Evolutionary conservation across 2,329 filamentous ascomycete genomes (phyloP), one percentile per base, ranked within the genome.

Genomic region (Nakataea oryzae): DNA sequence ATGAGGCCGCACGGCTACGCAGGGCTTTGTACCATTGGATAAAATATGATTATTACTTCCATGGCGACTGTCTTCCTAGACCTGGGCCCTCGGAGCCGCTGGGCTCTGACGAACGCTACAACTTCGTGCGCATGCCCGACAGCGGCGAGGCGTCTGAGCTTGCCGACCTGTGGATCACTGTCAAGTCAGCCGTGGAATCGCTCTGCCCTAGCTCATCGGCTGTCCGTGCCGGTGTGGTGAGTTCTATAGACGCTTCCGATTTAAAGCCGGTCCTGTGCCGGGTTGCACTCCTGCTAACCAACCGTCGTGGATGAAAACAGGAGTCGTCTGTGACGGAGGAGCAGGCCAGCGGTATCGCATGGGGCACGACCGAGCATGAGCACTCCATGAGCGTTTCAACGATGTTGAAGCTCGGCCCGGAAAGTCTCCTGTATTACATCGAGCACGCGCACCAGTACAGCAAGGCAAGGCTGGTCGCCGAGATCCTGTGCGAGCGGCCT

Each of bases 11-110:
- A n/a, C 76, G 80, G 58, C 74, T 83, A 60, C 77, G 82, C 6
- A 74, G 75, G 64, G 81, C 79, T 0, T 69, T 84, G 32, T 82
- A 81, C 60, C 71, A 74, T 34, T 85, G 81, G 81, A 83, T 81
- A 80, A 73, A 81, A 4, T 84, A 80, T 64, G 74, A 79, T 8
- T 75, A 76, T 41, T 78, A 81, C 64, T 83, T 83, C 63, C 81
- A 84, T 58, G 76, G 76, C 13, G 75, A 76, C 34, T 26, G 41
- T 27, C 17, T 74, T 72, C 12, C 70, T 72, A 29, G 56, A 57
- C 67, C 64, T 3, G 67, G 62, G 34, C 54, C 61, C 34, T 66
- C 63, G 41, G 58, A 65, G 7, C 66, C 67, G 17, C 58, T 63
- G 7, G 66, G 64, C 26, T 63, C 65, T 11, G 73, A 78, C 57